Conservation (phyloP, 225 moss, liverwort and hornwort species). For the Polytrichum commune region DNA sequence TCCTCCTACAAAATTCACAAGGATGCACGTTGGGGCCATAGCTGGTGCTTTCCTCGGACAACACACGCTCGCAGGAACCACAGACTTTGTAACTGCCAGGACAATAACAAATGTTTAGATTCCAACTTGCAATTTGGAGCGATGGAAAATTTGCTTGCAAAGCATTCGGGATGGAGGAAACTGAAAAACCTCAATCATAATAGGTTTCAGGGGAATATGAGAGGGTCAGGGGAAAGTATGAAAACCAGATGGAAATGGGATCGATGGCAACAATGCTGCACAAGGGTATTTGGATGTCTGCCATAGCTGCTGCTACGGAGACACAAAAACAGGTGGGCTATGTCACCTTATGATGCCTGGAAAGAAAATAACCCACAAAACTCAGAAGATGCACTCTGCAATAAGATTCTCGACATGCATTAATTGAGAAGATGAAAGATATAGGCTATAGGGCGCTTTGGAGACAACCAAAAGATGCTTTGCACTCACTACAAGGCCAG, state of each 20-base stretch:
- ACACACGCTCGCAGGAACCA: slow-evolving; percentile 38
- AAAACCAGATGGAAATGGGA: slow-evolving; percentile 40
- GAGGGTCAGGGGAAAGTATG: background rate
- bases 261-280: slow-evolving; percentile 54
- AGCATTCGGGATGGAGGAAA: background rate
- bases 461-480: too few relatives aligned
- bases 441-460: too few relatives aligned
- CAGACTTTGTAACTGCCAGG: slow-evolving; percentile 53
- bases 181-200: background rate
- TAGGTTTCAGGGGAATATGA: background rate
- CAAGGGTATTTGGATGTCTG: slow-evolving; percentile 41
- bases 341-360: too few relatives aligned
- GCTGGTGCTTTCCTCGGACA: slow-evolving; percentile 24
- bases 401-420: too few relatives aligned
- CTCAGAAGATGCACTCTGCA: background rate
- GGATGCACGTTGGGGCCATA: slow-evolving; percentile 20
- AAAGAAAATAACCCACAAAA: background rate
- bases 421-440: too few relatives aligned
- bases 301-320: slow-evolving; percentile 12
- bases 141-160: background rate
- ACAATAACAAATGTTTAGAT: too few relatives aligned
- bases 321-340: too few relatives aligned
- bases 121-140: background rate
- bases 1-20: slow-evolving; percentile 37
- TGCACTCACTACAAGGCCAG: too few relatives aligned